Evolutionary conservation across 148 eudicot species (phyloP), one percentile per base, ranked within the genome.

Genomic region (Cornus controversa): DNA sequence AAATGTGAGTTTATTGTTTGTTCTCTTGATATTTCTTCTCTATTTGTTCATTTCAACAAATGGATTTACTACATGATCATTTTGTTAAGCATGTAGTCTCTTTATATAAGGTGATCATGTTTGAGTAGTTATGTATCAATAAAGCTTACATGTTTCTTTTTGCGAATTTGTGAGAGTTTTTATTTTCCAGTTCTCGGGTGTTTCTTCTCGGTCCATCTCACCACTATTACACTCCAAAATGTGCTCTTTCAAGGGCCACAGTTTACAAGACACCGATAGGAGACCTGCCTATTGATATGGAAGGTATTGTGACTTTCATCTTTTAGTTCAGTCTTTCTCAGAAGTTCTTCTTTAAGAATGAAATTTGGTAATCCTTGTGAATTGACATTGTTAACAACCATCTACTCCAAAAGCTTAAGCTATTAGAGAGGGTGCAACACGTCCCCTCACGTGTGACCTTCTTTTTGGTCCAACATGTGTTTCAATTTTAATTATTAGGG

Each of bases 161-260:
- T 31, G 34, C 34, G 8, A 82, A 75, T 60, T 67, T 77, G 62
- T 68, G 40, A 26, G n/a, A 25, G 57, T 0, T 20, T 57, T 72
- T 80, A 25, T 74, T 66, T 69, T 80, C 57, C 92, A 96, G 99
- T 77, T 80, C 89, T 67, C 87, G 98, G 75, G 89, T 96, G 66
- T 96, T 96, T 83, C 90, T 96, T 73, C 88, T 96, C 54, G 99
- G 99, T 71, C 99, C 99, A 66, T 96, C 99, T 71, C 99, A 96
- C 77, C 99, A 96, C 84, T 88, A 96, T 88, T 93, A 93, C 83
- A 96, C 98, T 60, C 85, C 95, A 60, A 93, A 90, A 81, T 96
- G 99, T 84, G 99, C 97, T 62, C 91, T 96, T 73, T 87, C 98
- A 75, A 85, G 87, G 76, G 95, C 99, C 72, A 93, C 98, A 13